Evolutionary conservation across 1,284 basidiomycete species (phyloP).

Genomic region (Somion occarium): DNA sequence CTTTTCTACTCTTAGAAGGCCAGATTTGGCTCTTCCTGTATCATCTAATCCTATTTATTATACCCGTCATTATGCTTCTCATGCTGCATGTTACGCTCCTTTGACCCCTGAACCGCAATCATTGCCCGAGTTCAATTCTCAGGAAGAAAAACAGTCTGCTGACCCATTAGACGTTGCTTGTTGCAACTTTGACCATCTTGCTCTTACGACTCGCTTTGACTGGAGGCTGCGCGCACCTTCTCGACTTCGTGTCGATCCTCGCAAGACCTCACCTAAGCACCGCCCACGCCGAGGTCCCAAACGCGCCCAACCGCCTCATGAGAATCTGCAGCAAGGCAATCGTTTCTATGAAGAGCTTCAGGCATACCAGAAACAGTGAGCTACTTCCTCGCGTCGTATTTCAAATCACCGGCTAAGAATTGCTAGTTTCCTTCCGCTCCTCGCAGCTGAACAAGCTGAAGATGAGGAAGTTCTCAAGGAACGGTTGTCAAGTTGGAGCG

Average conservation of each 20-base stretch:
- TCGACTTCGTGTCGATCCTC: background rate
- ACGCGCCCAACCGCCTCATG: slow-evolving; percentile 32
- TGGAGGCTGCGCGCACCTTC: slow-evolving; percentile 8
- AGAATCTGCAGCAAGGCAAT: slow-evolving; percentile 29
- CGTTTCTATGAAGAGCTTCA: slow-evolving; percentile 39
- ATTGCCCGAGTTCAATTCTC: background rate
- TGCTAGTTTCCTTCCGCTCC: slow-evolving; percentile 63
- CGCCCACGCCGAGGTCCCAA: slow-evolving; percentile 19
- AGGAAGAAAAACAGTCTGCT: background rate
- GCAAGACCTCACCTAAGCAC: background rate
- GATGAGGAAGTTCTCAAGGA: slow-evolving; percentile 53
- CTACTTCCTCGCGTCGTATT: too few relatives aligned
- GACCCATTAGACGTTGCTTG: background rate
- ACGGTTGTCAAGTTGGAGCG: slow-evolving; percentile 62
- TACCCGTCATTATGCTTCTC: background rate
- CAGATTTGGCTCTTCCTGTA: background rate
- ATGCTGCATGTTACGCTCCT: background rate
- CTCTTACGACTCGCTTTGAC: slow-evolving; percentile 5
- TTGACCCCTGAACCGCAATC: background rate
- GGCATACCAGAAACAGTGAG: slow-evolving; percentile 41
- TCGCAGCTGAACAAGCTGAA: slow-evolving; percentile 62
- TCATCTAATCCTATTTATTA: background rate
- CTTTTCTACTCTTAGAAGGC: background rate
- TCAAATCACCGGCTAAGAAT: background rate
- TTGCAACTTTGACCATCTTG: background rate